Conservation (phyloP, 2,329 filamentous ascomycete species). For the Hypoxylon sp. region DNA sequence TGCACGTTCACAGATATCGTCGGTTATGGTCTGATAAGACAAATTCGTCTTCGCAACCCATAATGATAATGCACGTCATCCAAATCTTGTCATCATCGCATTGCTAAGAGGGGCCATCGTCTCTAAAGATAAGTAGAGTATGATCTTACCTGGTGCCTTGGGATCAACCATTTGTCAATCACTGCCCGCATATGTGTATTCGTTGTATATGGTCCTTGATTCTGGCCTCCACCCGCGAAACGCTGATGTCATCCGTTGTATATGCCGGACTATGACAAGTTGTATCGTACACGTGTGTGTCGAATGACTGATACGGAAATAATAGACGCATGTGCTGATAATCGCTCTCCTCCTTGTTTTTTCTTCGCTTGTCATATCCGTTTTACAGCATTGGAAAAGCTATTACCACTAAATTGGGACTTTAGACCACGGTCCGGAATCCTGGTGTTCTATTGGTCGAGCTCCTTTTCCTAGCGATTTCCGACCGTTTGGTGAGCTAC, state of each 20-base stretch:
- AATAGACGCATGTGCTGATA: conserved; percentile 30
- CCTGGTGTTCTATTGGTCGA: conserved; percentile 33
- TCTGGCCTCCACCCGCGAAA: conserved; percentile 7
- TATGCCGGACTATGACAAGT: neutral
- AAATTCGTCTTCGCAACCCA: conserved; percentile 9
- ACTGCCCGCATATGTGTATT: neutral
- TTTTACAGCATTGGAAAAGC: conserved; percentile 27
- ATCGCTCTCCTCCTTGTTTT: conserved; percentile 23
- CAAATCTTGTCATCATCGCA: conserved; percentile 22
- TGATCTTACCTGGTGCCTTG: conserved; percentile 1
- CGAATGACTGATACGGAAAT: conserved; percentile 26
- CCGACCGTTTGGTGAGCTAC: conserved; percentile 9
- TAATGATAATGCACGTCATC: conserved; percentile 41
- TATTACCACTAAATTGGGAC: conserved; percentile 29
- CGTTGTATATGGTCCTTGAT: neutral
- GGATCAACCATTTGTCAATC: conserved; percentile 15
- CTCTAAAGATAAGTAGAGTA: neutral
- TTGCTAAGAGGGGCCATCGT: conserved; percentile 3
- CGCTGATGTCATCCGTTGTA: conserved; percentile 38
- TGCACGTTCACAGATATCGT: conserved; percentile 9
- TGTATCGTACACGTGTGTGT: conserved; percentile 28
- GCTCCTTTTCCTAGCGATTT: conserved; percentile 11
- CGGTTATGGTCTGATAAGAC: conserved; percentile 24
- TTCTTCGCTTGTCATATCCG: conserved; percentile 18
- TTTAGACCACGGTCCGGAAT: conserved; percentile 39